These are phyloP conservation scores for Suillus clintonianus DNA, from an alignment of 768 basidiomycete genomes.

Conservation along the genomic window DNA sequence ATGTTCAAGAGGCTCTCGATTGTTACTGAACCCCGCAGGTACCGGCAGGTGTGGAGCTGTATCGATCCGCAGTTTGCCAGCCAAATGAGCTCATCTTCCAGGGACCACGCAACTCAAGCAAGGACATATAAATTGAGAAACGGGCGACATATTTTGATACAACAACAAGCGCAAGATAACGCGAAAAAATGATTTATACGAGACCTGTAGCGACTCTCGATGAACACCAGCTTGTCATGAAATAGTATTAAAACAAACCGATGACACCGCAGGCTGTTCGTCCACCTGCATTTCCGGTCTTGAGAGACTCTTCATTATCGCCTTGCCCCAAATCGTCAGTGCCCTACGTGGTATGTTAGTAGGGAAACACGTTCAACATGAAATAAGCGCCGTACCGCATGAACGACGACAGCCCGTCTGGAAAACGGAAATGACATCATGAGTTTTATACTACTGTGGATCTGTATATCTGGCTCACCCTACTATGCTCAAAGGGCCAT, in stretches of 20 bases:
- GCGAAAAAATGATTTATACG: constrained; percentile 12
- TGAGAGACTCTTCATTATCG: constrained; percentile 64
- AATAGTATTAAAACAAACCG: constrained; percentile 40
- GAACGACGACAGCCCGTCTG: constrained; percentile 75
- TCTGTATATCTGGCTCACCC: constrained; percentile 48
- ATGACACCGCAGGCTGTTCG: constrained; percentile 84
- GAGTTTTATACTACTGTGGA: constrained; percentile 2
- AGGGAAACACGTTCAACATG: constrained; percentile 5
- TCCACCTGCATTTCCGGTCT: constrained; percentile 77
- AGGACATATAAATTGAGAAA: constrained; percentile 16
- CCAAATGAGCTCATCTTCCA: neutral
- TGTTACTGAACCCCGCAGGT: neutral
- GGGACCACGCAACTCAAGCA: neutral
- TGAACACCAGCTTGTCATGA: constrained; percentile 4
- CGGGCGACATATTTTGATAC: constrained; percentile 10
- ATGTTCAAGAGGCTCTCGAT: neutral
- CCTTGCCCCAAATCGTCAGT: constrained; percentile 81
- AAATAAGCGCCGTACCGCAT: constrained; percentile 47
- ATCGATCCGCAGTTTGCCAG: neutral
- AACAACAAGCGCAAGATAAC: neutral
- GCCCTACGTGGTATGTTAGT: constrained; percentile 42
- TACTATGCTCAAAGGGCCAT: constrained; percentile 66
- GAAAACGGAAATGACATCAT: constrained; percentile 4
- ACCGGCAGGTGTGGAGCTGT: no score
- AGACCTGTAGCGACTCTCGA: constrained; percentile 15